Base-by-base conservation (phyloP, 116 monocot species). In the Iris pallida region DNA sequence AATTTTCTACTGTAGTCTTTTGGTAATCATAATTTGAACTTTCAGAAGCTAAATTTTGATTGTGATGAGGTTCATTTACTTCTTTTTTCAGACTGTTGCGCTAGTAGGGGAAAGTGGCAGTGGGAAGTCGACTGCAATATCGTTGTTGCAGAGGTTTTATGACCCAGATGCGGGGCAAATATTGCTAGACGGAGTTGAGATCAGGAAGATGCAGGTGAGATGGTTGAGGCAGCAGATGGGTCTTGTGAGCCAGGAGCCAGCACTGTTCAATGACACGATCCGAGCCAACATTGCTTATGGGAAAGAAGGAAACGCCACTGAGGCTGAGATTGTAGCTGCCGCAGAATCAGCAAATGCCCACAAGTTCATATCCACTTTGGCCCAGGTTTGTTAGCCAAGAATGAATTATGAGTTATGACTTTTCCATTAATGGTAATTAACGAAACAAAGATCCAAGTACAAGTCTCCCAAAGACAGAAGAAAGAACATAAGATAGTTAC, bases 201-300 rank as follows among this genome's bases (percentile, higher is more conserved):
- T 74, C 3, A 47, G 59, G 12, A 74, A 56, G 7, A 60, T 67
- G 45, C 30, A 74, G 11, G 10, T 74, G 4, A 74, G 53, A 59
- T 74, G 74, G 74, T 17, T 75, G 19, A 68, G 75, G 18, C 75
- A 75, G 59, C 75, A 75, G 16, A 75, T 75, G 75, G 75, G 75
- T 4, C 58, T 75, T 5, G 75, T 75, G 20, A 75, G 67, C 45
- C 75, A 75, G 49, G 74, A 75, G 53, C 75, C 67, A 16, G 48
- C 51, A 13, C 13, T 74, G 53, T 74, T 74, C 20, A 74, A 74
- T 53, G 75, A 75, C 59, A 75, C 68, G 4, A 75, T 67, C 45
- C 47, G 60, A 53, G 67, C 68, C 41, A 75, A 75, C 48, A 61
- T 75, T 61, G 75, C 75, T 51, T 75, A 68, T 44, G 68, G 60